A percentile compares a stretch with the other conserved stretches of the same genome.
Evolutionary conservation across 176 grass and related monocot genomes (phyloP).

Genomic region (Avena sativa): DNA sequence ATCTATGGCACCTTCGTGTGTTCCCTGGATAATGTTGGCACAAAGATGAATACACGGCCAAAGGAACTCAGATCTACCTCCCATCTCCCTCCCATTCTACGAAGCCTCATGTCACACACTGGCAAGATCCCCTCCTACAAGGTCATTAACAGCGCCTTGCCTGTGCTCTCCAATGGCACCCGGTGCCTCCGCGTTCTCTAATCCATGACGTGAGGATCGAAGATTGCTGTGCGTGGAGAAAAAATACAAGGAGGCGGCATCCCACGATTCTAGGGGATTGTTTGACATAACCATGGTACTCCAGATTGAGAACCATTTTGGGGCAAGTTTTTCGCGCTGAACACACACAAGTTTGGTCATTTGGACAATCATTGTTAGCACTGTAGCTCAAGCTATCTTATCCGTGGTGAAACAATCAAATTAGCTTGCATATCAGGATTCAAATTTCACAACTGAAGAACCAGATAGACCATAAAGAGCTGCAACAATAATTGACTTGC

Average conservation of each 20-base stretch:
- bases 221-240: too few relatives aligned
- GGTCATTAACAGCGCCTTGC: not conserved
- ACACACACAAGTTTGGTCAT: not conserved
- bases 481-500: not conserved
- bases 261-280: not conserved
- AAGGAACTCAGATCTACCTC: not conserved
- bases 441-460: not conserved
- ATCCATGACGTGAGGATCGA: not conserved
- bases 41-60: not conserved
- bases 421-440: not conserved
- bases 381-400: not conserved
- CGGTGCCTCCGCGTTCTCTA: not conserved
- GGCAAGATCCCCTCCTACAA: not conserved
- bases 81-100: not conserved
- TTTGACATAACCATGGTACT: not conserved
- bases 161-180: not conserved
- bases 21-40: not conserved
- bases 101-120: not conserved
- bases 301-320: not conserved
- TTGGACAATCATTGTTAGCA: not conserved
- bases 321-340: not conserved
- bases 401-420: not conserved
- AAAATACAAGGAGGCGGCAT: not conserved
- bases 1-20: not conserved
- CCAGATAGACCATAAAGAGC: not conserved